A percentile compares a stretch with the other conserved stretches of the same genome.
phyloP scores from a whole-genome alignment of 1,284 basidiomycete species.

The Peniophora sp. region DNA sequence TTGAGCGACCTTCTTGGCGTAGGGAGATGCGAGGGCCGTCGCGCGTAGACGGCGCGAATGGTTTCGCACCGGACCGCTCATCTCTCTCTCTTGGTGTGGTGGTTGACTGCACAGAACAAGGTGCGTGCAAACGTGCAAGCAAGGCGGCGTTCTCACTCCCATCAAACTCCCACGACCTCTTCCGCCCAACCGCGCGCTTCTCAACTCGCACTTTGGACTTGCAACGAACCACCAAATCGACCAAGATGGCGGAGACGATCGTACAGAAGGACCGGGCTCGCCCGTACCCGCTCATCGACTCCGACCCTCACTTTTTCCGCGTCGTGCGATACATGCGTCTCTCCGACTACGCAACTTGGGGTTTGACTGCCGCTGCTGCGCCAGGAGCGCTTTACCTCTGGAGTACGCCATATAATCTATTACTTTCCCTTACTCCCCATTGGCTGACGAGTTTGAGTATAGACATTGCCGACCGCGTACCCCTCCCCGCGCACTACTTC shows the following conservation, averaged over 20 bases:
- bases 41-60: too few species aligned
- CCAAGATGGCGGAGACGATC: constrained; percentile 64
- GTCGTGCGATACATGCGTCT: constrained; percentile 88
- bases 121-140: too few species aligned
- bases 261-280: constrained; percentile 34
- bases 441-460: constrained; percentile 1
- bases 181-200: too few species aligned
- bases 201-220: neutral
- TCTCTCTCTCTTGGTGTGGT: too few species aligned
- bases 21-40: too few species aligned
- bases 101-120: too few species aligned
- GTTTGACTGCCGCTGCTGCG: constrained; percentile 71
- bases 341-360: constrained; percentile 86
- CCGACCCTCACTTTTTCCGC: constrained; percentile 85
- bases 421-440: constrained; percentile 4
- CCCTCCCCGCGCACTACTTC: constrained; percentile 20
- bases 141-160: too few species aligned
- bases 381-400: constrained; percentile 70
- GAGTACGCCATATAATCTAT: constrained; percentile 49
- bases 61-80: too few species aligned
- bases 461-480: constrained; percentile 42
- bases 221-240: constrained; percentile 6
- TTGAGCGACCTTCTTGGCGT: too few species aligned
- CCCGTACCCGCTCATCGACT: constrained; percentile 82
- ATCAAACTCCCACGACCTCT: too few species aligned